Base-by-base conservation (phyloP, 1,139 yeast species). In the Williopsis jadinii region DNA sequence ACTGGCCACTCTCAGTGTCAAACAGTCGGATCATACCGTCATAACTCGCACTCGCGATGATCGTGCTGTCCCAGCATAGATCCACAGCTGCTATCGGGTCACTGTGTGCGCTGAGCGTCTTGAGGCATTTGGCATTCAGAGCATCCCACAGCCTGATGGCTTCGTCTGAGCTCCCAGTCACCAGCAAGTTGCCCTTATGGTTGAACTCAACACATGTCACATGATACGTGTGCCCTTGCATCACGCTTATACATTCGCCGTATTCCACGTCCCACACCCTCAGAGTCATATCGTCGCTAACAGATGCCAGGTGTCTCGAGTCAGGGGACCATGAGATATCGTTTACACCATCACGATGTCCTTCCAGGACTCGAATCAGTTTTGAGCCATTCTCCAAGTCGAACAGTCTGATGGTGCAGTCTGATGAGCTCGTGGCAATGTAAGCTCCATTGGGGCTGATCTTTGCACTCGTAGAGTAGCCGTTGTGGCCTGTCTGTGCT, bases 131-230 rank as follows among this genome's bases (percentile, higher is more conserved):
- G 0, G 95, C 94, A 26, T 80, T 71, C 31, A 75, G 67, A 6
- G 84, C 75, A 61, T 90, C 97, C 98, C 98, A 92, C 3, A 90
- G 73, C 38, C 88, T 75, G 19, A 92, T 82, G 37, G 90, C 88
- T 55, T 92, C 98, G 61, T 92, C 98, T 34, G 94, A 80, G 1
- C 95, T 78, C 0, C 95, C 95, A 37, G 90, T 77, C 26, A 86
- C 79, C 26, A 92, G 61, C 24, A 92, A 62, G 51, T 87, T 86
- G 0, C 97, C 95, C 57, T 81, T 81, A 36, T 69, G 62, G 46
- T 80, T 84, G 65, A 82, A 92, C 43, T 70, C 69, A n/a, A 87
- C 64, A 11, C 85, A 70, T 3, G 87, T 81, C 15, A 87, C 86
- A 48, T 87, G 92, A 50, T 82, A 92, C 0, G 95, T 86, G 56